Evolutionary conservation across 805 yeast genomes (phyloP).

Genomic region (Wickerhamiella spandovensis): DNA sequence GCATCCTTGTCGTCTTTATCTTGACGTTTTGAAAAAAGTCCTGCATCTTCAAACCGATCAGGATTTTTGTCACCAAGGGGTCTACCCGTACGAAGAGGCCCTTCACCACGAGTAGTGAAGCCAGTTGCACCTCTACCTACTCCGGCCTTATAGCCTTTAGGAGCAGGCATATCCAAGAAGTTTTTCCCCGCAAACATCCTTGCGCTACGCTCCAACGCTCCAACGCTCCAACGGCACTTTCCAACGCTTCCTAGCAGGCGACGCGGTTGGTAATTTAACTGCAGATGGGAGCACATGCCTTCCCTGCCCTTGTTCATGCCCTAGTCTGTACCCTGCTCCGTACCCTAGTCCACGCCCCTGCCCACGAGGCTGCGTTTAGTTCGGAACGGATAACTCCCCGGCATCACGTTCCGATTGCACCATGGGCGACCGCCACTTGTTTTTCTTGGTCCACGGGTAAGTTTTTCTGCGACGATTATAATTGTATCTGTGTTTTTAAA

Average conservation of each 20-base stretch:
- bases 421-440: constrained; percentile 11
- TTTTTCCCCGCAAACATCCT: constrained; percentile 5
- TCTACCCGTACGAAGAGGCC: constrained; percentile 30
- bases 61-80: constrained; percentile 20
- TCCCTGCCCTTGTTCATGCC: neutral
- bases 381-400: neutral
- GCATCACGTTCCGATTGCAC: neutral
- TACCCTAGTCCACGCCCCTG: neutral
- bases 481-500: no score
- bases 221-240: no score
- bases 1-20: constrained; percentile 64
- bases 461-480: no score
- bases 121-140: constrained; percentile 93
- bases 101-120: constrained; percentile 76
- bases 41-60: constrained; percentile 22
- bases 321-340: neutral
- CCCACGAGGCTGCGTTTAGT: neutral
- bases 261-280: neutral
- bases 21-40: neutral
- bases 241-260: no score
- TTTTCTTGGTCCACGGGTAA: constrained; percentile 17
- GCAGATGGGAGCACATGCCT: neutral
- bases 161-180: constrained; percentile 76
- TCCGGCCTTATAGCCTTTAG: constrained; percentile 84
- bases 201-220: no score